These are phyloP conservation scores for Phytophthora pinifolia DNA, from an alignment of 352 stramenopile species.

Conservation along the genomic window DNA sequence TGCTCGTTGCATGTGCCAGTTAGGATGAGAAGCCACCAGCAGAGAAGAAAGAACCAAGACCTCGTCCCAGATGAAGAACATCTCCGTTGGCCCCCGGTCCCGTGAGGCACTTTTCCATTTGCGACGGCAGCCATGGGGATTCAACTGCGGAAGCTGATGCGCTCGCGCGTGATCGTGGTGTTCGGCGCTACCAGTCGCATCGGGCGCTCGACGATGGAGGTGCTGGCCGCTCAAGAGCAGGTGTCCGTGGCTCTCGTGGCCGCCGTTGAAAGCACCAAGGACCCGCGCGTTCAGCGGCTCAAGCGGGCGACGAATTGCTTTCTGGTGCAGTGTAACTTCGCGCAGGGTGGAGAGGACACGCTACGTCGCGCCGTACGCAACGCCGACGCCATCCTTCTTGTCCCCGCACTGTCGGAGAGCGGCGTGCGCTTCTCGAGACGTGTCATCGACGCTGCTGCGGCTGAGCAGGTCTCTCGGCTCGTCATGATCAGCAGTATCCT, in stretches of 20 bases:
- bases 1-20: constrained; percentile 27
- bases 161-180: constrained; percentile 65
- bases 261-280: constrained; percentile 56
- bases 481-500: constrained; percentile 74
- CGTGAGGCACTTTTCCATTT: constrained; percentile 14
- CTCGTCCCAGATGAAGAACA: constrained; percentile 31
- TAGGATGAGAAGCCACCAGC: constrained; percentile 6
- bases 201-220: constrained; percentile 55
- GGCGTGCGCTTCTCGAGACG: constrained; percentile 67
- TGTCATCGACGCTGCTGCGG: constrained; percentile 55
- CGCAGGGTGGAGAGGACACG: constrained; percentile 32
- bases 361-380: constrained; percentile 68
- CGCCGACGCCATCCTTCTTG: constrained; percentile 62
- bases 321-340: constrained; percentile 61
- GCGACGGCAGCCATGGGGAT: constrained; percentile 41
- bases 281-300: constrained; percentile 47
- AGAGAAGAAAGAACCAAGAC: constrained; percentile 5
- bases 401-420: constrained; percentile 57
- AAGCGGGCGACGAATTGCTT: constrained; percentile 59
- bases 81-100: background rate
- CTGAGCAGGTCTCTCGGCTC: constrained; percentile 49
- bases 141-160: constrained; percentile 59
- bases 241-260: constrained; percentile 53
- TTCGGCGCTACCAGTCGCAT: constrained; percentile 75
- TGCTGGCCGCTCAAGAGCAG: constrained; percentile 39